Percentiles rank a stretch among this genome's conserved stretches.
Evolutionary conservation across 2,329 filamentous ascomycete genomes (phyloP).

Genomic region (Colletotrichum spinosum): DNA sequence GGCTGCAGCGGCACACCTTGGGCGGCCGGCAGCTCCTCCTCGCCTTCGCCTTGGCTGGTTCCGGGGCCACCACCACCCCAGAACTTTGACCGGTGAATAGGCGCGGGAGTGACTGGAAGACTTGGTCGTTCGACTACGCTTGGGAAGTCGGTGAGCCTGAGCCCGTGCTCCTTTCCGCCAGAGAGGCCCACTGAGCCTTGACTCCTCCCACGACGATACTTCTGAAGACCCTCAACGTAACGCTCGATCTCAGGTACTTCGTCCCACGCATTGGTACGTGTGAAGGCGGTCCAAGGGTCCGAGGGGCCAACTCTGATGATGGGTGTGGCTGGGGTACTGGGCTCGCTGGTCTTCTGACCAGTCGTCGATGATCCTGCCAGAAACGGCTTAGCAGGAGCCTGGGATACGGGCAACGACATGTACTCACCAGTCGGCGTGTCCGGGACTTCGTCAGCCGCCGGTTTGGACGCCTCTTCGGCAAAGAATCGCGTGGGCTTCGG

Average conservation of each 20-base stretch:
- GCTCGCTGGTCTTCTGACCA: conserved; percentile 50
- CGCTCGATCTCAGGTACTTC: conserved; percentile 87
- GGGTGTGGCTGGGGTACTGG: conserved; percentile 61
- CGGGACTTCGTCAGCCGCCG: conserved; percentile 43
- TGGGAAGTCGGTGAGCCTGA: conserved; percentile 89
- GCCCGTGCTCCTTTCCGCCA: conserved; percentile 50
- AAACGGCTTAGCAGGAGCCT: conserved; percentile 47
- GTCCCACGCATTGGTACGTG: conserved; percentile 92
- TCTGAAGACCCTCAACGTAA: conserved; percentile 84
- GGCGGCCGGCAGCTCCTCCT: conserved; percentile 75
- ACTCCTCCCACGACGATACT: conserved; percentile 59
- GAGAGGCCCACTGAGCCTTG: conserved; percentile 41
- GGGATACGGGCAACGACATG: conserved; percentile 34
- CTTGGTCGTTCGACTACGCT: conserved; percentile 85
- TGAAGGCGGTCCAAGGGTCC: conserved; percentile 79
- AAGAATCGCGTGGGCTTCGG: conserved; percentile 75
- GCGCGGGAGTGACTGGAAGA: conserved; percentile 90
- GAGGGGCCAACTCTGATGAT: conserved; percentile 59
- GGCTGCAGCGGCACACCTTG: conserved; percentile 87
- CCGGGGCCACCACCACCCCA: conserved; percentile 66
- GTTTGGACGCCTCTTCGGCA: conserved; percentile 41
- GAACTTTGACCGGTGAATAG: conserved; percentile 75
- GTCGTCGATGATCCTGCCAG: conserved; percentile 48
- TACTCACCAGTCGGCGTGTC: conserved; percentile 43
- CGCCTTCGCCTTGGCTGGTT: conserved; percentile 61